Evolutionary conservation across 306 rosid species (phyloP).

Genomic region (Delonix regia): DNA sequence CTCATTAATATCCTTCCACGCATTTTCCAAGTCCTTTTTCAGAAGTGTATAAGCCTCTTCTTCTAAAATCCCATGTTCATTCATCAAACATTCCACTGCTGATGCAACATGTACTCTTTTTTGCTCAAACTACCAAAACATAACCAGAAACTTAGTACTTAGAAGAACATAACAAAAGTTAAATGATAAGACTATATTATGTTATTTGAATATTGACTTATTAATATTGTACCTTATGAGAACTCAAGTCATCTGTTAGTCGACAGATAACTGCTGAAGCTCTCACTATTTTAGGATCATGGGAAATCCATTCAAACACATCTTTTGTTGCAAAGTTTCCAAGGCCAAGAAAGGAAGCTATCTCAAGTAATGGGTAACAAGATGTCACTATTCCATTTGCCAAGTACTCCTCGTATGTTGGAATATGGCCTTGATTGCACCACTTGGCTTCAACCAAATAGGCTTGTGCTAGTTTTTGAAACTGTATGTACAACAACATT

Average conservation of each 20-base stretch:
- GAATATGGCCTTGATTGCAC: slow-evolving; percentile 16
- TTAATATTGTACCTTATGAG: slow-evolving; percentile 40
- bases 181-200: no score
- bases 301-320: slow-evolving; percentile 40
- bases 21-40: not conserved
- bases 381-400: not conserved
- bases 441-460: slow-evolving; percentile 37
- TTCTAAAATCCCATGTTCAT: slow-evolving; percentile 13
- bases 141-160: no score
- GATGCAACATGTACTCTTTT: slow-evolving; percentile 43
- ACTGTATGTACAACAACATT: slow-evolving; percentile 9
- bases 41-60: slow-evolving; percentile 24
- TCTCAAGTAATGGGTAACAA: not conserved
- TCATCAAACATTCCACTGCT: slow-evolving; percentile 52
- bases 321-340: slow-evolving; percentile 34
- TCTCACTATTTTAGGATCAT: slow-evolving; percentile 30
- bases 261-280: slow-evolving; percentile 29
- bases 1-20: slow-evolving; percentile 54
- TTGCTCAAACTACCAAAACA: slow-evolving; percentile 37
- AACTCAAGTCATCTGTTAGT: slow-evolving; percentile 33
- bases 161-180: no score
- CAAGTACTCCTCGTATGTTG: slow-evolving; percentile 37
- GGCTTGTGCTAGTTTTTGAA: not conserved
- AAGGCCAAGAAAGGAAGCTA: slow-evolving; percentile 26
- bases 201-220: no score